Evolutionary conservation across 73 alveolate species (phyloP).

Genomic region (Tetrahymena elliotti): DNA sequence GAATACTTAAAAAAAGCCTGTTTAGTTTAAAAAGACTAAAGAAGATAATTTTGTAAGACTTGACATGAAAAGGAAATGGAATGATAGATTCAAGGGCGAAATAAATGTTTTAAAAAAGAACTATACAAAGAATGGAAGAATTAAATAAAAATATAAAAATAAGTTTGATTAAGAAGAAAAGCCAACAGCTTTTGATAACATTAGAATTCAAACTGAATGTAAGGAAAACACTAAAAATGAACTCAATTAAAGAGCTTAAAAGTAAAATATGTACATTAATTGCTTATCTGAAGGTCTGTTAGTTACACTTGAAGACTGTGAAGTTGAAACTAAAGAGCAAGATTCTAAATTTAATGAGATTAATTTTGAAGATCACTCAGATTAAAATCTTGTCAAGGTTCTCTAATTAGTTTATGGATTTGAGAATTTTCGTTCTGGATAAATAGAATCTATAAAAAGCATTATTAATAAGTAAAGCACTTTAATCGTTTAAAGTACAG

Average conservation of each 20-base stretch:
- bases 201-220: neutral
- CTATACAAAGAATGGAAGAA: constrained; percentile 14
- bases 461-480: constrained; percentile 18
- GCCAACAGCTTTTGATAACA: neutral
- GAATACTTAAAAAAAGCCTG: neutral
- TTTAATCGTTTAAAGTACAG: constrained; percentile 16
- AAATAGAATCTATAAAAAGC: constrained; percentile 14
- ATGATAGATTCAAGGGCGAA: constrained; percentile 23
- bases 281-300: constrained; percentile 8
- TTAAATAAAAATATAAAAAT: constrained; percentile 4
- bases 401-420: constrained; percentile 11
- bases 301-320: neutral
- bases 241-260: neutral
- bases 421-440: constrained; percentile 9
- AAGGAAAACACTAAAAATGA: neutral
- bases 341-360: neutral
- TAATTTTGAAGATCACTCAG: neutral
- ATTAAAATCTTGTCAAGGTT: neutral
- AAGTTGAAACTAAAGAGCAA: neutral
- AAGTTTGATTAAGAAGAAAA: neutral
- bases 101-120: neutral
- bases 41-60: constrained; percentile 5
- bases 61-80: constrained; percentile 12
- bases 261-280: neutral
- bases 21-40: neutral